phyloP scores from a whole-genome alignment of 176 grass and related monocot genomes.

The Phragmites australis region DNA sequence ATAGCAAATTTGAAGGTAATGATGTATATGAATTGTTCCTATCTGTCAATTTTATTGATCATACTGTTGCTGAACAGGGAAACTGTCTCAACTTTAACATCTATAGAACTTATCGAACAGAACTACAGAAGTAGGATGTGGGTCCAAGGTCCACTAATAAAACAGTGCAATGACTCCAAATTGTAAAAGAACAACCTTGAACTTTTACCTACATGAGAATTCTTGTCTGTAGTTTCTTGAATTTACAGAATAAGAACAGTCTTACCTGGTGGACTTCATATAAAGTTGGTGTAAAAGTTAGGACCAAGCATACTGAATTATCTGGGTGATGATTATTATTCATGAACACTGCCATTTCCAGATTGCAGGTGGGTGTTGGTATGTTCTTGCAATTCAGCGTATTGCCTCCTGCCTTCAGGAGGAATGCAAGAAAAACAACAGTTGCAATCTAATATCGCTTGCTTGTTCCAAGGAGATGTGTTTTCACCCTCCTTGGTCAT shows the following conservation, averaged over 20 bases:
- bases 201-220: not conserved
- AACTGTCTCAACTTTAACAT: slow-evolving; percentile 8
- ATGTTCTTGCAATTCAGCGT: slow-evolving; percentile 94
- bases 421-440: slow-evolving; percentile 66
- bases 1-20: not conserved
- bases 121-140: not conserved
- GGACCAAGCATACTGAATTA: not conserved
- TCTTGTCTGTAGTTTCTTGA: not conserved
- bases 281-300: not conserved
- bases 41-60: not conserved
- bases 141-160: not conserved
- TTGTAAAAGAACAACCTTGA: not conserved
- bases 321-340: not conserved
- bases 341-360: slow-evolving; percentile 30
- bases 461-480: slow-evolving; percentile 68
- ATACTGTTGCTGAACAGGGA: not conserved
- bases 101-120: not conserved
- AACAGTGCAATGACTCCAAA: not conserved
- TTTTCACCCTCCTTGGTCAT: slow-evolving; percentile 43
- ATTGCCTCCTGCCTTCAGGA: slow-evolving; percentile 68
- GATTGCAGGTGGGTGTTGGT: slow-evolving; percentile 96
- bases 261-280: not conserved
- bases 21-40: not conserved
- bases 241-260: not conserved
- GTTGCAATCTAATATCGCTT: slow-evolving; percentile 62